A percentile compares a stretch with the other conserved stretches of the same genome.
Evolutionary conservation across 2,329 filamentous ascomycete genomes (phyloP).

Genomic region (Ophiostoma perfectum): DNA sequence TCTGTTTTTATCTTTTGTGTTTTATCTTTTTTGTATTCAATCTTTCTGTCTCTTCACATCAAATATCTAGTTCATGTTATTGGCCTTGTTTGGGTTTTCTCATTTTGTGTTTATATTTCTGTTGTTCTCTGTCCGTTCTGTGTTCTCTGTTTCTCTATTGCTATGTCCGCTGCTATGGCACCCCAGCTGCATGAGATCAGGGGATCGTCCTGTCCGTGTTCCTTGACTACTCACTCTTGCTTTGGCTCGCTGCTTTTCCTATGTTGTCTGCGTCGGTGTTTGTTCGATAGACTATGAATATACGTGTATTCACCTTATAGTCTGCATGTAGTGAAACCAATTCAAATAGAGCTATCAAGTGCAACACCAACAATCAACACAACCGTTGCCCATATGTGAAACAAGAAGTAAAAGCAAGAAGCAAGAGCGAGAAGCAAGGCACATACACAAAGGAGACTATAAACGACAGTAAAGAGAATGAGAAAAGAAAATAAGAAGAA

Average conservation of each 20-base stretch:
- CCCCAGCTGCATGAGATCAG: neutral
- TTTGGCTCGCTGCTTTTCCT: neutral
- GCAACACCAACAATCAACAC: too few relatives aligned
- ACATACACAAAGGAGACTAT: neutral
- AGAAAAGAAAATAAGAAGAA: neutral
- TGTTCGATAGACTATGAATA: constrained; percentile 11
- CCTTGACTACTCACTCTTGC: neutral
- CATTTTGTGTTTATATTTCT: neutral
- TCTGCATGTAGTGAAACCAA: neutral
- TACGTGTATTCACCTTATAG: neutral
- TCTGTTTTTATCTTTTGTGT: neutral
- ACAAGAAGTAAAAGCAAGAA: neutral
- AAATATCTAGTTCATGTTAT: neutral
- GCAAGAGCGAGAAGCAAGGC: neutral
- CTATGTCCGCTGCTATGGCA: neutral
- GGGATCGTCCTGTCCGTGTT: neutral
- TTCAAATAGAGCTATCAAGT: neutral
- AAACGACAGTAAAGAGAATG: constrained; percentile 6
- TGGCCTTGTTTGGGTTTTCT: constrained; percentile 7
- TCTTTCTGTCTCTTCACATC: constrained; percentile 11
- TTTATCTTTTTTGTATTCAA: constrained; percentile 10
- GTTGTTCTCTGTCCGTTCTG: neutral
- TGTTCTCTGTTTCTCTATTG: neutral
- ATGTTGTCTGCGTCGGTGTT: neutral
- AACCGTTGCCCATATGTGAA: neutral